Evolutionary conservation across 2,329 filamentous ascomycete genomes (phyloP).

Genomic region (Didymella glomerata): DNA sequence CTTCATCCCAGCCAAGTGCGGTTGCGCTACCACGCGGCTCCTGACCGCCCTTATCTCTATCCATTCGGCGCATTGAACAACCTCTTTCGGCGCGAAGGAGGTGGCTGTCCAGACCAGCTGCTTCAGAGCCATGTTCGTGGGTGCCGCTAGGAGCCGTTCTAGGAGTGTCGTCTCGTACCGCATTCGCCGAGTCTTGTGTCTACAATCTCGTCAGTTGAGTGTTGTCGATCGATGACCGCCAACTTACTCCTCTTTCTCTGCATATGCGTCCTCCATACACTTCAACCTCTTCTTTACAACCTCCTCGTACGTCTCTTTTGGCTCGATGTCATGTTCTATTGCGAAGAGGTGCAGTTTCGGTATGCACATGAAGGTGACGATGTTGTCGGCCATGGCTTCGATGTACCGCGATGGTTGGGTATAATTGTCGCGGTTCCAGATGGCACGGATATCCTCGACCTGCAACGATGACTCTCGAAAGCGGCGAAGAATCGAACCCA

Average conservation of each 20-base stretch:
- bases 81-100: background rate
- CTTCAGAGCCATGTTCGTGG: background rate
- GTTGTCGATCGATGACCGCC: background rate
- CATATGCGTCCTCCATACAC: background rate
- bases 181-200: background rate
- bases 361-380: background rate
- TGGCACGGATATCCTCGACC: background rate
- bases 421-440: background rate
- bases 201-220: background rate
- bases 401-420: background rate
- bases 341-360: background rate
- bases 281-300: background rate
- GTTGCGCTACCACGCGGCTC: background rate
- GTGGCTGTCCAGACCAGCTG: slow-evolving; percentile 5
- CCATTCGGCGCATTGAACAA: background rate
- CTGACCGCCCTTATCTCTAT: slow-evolving; percentile 6
- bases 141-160: background rate
- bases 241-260: background rate
- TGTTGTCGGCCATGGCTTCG: background rate
- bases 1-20: slow-evolving; percentile 1
- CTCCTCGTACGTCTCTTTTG: background rate
- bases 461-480: background rate
- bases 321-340: background rate
- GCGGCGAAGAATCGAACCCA: background rate
- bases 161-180: background rate